Evolutionary conservation across 306 rosid species (phyloP).

Genomic region (Corylus americana): DNA sequence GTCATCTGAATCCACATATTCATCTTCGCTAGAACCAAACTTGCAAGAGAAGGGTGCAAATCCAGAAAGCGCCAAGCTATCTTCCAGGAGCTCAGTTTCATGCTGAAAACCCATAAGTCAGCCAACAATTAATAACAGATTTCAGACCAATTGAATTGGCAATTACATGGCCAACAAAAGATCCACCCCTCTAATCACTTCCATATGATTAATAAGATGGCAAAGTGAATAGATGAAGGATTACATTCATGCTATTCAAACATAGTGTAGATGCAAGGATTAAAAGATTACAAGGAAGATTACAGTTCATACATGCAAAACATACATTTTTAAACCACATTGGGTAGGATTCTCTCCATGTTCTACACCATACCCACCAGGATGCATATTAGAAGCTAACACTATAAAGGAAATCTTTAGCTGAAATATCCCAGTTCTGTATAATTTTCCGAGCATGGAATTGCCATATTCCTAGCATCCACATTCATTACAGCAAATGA

Average conservation of each 20-base stretch:
- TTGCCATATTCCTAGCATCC: not conserved
- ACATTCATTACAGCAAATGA: not conserved
- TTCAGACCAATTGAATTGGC: not conserved
- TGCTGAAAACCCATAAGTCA: constrained; percentile 33
- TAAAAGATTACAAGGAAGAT: not conserved
- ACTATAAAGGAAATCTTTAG: not conserved
- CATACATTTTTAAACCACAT: not conserved
- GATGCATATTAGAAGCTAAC: not conserved
- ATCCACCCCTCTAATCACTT: not conserved
- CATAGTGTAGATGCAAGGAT: not conserved
- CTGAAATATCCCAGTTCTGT: not conserved
- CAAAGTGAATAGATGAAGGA: not conserved
- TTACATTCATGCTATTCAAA: not conserved
- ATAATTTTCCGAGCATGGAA: not conserved
- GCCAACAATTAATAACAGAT: not conserved
- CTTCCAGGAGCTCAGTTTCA: constrained; percentile 61
- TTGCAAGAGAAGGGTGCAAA: constrained; percentile 43
- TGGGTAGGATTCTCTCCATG: not conserved
- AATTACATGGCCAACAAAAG: not conserved
- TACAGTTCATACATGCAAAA: not conserved
- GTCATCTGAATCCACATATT: constrained; percentile 81
- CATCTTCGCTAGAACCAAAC: constrained; percentile 68
- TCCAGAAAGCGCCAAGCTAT: constrained; percentile 55
- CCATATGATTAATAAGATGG: not conserved
- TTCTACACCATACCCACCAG: not conserved